phyloP scores from a whole-genome alignment of 23 red algal species.

The Gracilaria domingensis region DNA sequence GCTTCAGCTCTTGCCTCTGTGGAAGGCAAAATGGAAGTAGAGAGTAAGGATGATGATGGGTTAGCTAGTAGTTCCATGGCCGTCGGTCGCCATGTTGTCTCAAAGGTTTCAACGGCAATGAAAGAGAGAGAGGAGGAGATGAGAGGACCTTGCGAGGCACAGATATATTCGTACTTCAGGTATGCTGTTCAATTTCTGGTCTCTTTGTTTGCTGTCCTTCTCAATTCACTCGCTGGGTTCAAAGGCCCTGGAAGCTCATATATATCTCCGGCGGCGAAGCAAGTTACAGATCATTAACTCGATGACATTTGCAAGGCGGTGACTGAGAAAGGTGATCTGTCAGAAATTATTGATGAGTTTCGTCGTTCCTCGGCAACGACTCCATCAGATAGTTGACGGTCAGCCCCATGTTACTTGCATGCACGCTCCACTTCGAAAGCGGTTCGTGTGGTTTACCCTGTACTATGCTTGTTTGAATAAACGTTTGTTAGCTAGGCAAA shows the following conservation, averaged over 20 bases:
- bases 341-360: neutral
- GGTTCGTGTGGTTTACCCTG: too few relatives aligned
- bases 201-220: slow-evolving; percentile 4
- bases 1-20: neutral
- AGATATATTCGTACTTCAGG: neutral
- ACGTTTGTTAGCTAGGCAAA: too few relatives aligned
- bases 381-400: neutral
- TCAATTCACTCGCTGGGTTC: slow-evolving; percentile 22
- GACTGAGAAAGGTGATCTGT: slow-evolving; percentile 20
- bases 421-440: too few relatives aligned
- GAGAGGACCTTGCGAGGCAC: slow-evolving; percentile 8
- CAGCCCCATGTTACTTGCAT: neutral
- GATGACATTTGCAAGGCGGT: slow-evolving; percentile 28
- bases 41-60: neutral
- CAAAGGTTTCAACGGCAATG: slow-evolving; percentile 8
- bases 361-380: neutral
- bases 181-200: neutral
- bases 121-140: neutral
- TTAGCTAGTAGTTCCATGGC: neutral
- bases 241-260: slow-evolving; percentile 9
- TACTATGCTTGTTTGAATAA: too few relatives aligned
- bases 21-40: neutral
- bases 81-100: slow-evolving; percentile 14
- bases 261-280: slow-evolving; percentile 16
- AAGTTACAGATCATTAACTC: neutral